phyloP scores from a whole-genome alignment of 1,284 basidiomycete species.

The Schizophyllum amplum region DNA sequence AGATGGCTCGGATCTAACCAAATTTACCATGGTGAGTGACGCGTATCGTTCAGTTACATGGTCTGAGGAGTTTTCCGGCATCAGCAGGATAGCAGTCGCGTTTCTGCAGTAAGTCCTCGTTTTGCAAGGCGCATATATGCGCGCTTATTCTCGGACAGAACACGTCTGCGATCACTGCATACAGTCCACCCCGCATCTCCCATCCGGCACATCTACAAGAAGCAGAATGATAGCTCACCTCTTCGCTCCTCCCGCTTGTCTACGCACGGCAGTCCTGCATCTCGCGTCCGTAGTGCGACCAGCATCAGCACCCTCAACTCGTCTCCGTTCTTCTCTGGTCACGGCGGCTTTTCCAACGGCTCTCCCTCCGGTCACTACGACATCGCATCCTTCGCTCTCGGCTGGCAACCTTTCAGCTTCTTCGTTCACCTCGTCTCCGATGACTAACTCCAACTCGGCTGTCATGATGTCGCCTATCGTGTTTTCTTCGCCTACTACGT shows the following conservation, averaged over 20 bases:
- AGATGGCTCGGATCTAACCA: conserved; percentile 18
- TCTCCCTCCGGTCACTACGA: neutral
- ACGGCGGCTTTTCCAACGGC: neutral
- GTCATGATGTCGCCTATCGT: conserved; percentile 21
- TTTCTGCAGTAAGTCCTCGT: neutral
- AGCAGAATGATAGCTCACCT: neutral
- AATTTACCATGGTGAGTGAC: conserved; percentile 15
- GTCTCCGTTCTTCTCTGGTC: neutral
- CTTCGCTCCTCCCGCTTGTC: neutral
- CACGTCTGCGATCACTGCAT: neutral
- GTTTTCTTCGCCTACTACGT: conserved; percentile 27
- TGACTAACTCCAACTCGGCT: conserved; percentile 3
- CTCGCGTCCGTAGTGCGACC: neutral
- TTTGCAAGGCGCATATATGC: neutral
- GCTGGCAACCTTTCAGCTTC: neutral
- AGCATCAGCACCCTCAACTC: conserved; percentile 4
- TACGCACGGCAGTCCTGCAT: conserved; percentile 8
- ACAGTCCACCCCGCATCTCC: neutral
- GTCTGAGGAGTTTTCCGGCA: neutral
- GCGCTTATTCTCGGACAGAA: neutral
- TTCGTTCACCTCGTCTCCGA: conserved; percentile 4
- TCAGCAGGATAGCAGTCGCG: neutral
- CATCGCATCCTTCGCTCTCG: neutral
- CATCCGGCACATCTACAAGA: neutral
- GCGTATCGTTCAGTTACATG: neutral